Conservation (phyloP, 2,329 filamentous ascomycete genomes). For the Chrysoporthe deuterocubensis region DNA sequence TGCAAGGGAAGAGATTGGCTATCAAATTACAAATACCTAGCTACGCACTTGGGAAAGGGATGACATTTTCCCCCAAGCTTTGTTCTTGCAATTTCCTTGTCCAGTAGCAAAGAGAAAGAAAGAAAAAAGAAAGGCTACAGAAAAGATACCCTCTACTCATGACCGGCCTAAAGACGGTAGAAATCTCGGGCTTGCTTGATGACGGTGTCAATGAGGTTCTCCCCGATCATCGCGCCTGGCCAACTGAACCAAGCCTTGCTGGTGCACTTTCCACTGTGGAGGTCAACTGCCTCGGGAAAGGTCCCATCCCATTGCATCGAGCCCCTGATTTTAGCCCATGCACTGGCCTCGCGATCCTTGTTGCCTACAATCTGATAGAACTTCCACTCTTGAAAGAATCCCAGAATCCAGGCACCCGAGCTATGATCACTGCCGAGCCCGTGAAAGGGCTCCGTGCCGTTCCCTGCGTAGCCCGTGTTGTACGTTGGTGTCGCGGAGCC, state of each 20-base stretch:
- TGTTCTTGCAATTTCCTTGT: too few species aligned
- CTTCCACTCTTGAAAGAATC: constrained; percentile 32
- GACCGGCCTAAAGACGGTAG: neutral
- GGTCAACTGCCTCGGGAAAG: constrained; percentile 31
- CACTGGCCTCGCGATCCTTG: neutral
- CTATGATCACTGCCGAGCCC: constrained; percentile 31
- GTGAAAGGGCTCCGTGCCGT: constrained; percentile 24
- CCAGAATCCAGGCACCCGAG: constrained; percentile 30
- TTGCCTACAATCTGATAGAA: constrained; percentile 24
- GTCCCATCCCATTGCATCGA: constrained; percentile 32
- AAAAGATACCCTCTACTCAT: neutral
- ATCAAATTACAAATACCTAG: neutral
- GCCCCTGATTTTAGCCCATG: constrained; percentile 29
- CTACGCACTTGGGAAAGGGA: neutral
- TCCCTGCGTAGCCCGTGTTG: constrained; percentile 26
- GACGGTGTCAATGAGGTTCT: constrained; percentile 17
- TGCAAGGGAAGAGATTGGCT: constrained; percentile 56
- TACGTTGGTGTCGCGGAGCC: neutral
- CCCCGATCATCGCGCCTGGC: constrained; percentile 31
- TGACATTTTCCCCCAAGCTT: neutral
- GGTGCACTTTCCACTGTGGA: constrained; percentile 24
- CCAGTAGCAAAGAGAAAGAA: neutral
- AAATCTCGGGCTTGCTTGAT: constrained; percentile 5
- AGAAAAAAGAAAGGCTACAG: neutral
- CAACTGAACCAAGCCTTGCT: constrained; percentile 34